phyloP scores from a whole-genome alignment of 129 eudicot genomes.

The Centrapalus pauciflorus region DNA sequence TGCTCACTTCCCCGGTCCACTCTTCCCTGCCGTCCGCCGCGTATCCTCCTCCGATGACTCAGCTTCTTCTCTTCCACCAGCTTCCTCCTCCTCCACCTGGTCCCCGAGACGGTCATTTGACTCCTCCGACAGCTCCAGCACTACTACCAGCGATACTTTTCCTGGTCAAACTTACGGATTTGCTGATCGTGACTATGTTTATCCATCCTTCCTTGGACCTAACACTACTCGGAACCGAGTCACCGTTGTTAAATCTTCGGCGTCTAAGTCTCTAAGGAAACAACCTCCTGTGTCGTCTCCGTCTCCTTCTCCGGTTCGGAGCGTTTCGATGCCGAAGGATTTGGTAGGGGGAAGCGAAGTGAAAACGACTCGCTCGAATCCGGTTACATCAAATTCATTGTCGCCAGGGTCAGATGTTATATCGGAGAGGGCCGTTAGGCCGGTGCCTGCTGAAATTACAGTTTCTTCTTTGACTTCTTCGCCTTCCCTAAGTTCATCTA shows the following conservation, averaged over 20 bases:
- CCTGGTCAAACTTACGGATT: conserved; percentile 41
- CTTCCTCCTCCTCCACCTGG: conserved; percentile 30
- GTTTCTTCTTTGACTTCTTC: conserved; percentile 34
- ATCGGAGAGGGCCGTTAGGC: conserved; percentile 35
- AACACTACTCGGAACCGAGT: conserved; percentile 61
- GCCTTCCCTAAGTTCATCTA: conserved; percentile 20
- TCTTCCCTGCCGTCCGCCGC: conserved; percentile 76
- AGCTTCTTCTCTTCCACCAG: not conserved
- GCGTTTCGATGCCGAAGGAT: conserved; percentile 38
- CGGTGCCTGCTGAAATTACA: conserved; percentile 38
- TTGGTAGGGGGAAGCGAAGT: conserved; percentile 10
- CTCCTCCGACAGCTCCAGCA: conserved; percentile 33
- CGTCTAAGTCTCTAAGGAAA: conserved; percentile 37
- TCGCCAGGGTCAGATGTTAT: conserved; percentile 17
- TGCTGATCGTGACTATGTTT: conserved; percentile 77
- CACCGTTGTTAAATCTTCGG: conserved; percentile 43
- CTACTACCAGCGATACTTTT: conserved; percentile 27
- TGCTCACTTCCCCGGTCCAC: conserved; percentile 58
- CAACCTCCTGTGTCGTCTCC: conserved; percentile 26
- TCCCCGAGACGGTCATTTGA: conserved; percentile 30
- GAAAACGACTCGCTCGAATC: conserved; percentile 14
- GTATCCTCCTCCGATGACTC: conserved; percentile 23
- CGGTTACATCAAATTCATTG: conserved; percentile 7
- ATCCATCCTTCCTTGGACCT: conserved; percentile 83
- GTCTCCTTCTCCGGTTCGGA: conserved; percentile 35